Base-by-base conservation (phyloP, 1,139 yeast species). In the Magnusiomyces sp. region DNA sequence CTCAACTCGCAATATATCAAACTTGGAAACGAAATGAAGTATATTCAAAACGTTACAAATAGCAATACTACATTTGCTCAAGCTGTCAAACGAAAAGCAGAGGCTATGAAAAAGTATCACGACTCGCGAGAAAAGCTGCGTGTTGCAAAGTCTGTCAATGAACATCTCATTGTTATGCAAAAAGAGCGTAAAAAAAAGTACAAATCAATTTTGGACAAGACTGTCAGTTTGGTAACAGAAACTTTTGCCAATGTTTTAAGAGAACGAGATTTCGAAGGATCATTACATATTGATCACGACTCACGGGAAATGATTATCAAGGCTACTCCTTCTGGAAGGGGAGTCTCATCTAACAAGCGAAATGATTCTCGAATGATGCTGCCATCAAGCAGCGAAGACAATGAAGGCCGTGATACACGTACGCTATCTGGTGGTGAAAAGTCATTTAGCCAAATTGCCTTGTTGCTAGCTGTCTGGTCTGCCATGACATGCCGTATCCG, bases 341-440 rank as follows among this genome's bases (percentile, higher is more conserved):
- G 95, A 59, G 80, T 83, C 38, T 88, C 87, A 13, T 34, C 37
- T 11, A 32, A 36, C 11, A 20, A 19, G 23, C 16, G 13, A 20
- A 33, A 40, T 16, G 39, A 20, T 5, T 38, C 19, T 16, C 10
- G 19, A 9, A 23, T 20, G 20, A 17, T 29, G 50, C 51, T 37
- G 39, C 71, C 11, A 14, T 37, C 11, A 1, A 34, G 19, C 7
- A 54, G 56, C 29, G 59, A 80, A 33, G 77, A 79, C 52, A 76
- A 72, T 46, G 82, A 78, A 53, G 75, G 74, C 42, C 73, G 96
- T 58, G 80, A 83, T 40, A 88, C 87, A 13, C 88, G 82, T 55
- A 83, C 96, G 0, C 74, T 92, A 36, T 88, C 97, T 1, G 99
- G 99, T 39, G 99, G 99, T 43, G 98, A 94, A 63, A 90, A 90